phyloP scores from a whole-genome alignment of 768 basidiomycete species.

The Ephemerocybe angulata region DNA sequence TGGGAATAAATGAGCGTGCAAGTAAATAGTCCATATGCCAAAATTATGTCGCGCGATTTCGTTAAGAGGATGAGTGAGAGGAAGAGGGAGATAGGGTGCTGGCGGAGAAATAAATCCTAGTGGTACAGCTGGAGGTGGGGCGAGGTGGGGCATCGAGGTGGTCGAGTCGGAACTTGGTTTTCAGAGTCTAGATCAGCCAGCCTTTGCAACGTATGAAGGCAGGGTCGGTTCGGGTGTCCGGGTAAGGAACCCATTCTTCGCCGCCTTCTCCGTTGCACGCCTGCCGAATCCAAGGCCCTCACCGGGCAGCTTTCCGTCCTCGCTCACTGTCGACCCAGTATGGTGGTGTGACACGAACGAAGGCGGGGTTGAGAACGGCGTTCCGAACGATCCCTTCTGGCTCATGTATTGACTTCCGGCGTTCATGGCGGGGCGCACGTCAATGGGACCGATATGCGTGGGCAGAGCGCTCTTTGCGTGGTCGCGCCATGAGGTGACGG shows the following conservation, averaged over 20 bases:
- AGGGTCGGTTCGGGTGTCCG: too few relatives aligned
- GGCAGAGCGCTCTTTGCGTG: constrained; percentile 57
- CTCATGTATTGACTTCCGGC: constrained; percentile 17
- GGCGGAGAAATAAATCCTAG: too few relatives aligned
- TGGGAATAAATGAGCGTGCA: too few relatives aligned
- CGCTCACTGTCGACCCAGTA: constrained; percentile 11
- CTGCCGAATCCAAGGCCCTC: constrained; percentile 70
- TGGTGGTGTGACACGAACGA: constrained; percentile 5
- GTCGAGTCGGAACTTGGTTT: too few relatives aligned
- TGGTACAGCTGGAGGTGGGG: too few relatives aligned
- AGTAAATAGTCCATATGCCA: too few relatives aligned
- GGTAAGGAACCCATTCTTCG: constrained; percentile 49
- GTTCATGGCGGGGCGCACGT: constrained; percentile 28
- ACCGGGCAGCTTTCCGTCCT: constrained; percentile 19
- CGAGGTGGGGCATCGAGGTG: too few relatives aligned
- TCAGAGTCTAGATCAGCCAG: too few relatives aligned
- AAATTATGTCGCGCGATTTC: too few relatives aligned
- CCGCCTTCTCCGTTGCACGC: constrained; percentile 77
- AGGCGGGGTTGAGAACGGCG: constrained; percentile 3
- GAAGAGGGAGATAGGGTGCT: too few relatives aligned
- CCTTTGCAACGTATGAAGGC: too few relatives aligned
- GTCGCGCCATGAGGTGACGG: constrained; percentile 63
- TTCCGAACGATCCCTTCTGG: constrained; percentile 14
- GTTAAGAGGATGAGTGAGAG: too few relatives aligned
- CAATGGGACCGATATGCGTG: constrained; percentile 25